Conservation (phyloP, 768 basidiomycete genomes). For the Russula ochroleuca region DNA sequence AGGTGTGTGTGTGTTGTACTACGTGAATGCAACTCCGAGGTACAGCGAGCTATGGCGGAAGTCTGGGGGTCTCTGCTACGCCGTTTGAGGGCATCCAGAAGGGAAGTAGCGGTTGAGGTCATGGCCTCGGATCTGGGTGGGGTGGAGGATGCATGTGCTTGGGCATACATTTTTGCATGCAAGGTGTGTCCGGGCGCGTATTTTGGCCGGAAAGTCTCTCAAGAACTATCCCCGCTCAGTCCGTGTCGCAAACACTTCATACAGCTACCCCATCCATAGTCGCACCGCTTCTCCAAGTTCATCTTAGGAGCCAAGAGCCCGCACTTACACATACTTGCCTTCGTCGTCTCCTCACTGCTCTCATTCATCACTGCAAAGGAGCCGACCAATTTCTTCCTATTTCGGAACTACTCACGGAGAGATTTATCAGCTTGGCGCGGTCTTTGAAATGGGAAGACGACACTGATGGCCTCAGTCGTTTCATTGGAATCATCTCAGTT, state of each 20-base stretch:
- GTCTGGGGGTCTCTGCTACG: conserved; percentile 81
- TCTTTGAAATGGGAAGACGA: conserved; percentile 21
- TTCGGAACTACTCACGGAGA: conserved; percentile 48
- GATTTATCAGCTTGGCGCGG: conserved; percentile 32
- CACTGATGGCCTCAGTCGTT: conserved; percentile 45
- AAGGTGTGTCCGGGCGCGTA: conserved; percentile 47
- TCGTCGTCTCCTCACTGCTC: conserved; percentile 69
- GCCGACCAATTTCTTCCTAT: conserved; percentile 59
- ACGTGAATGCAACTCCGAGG: conserved; percentile 60
- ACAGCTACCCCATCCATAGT: conserved; percentile 66
- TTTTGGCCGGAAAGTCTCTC: background rate
- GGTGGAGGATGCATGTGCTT: conserved; percentile 62
- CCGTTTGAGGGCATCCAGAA: conserved; percentile 56
- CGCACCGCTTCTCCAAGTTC: conserved; percentile 49
- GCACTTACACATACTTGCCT: conserved; percentile 51
- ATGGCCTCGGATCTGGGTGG: conserved; percentile 49
- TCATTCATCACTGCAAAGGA: conserved; percentile 77
- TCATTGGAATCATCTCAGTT: conserved; percentile 54
- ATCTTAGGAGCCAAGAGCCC: conserved; percentile 43
- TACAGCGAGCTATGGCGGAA: conserved; percentile 75
- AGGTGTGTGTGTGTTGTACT: conserved; percentile 45
- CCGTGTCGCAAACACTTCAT: conserved; percentile 79
- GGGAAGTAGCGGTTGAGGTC: conserved; percentile 53
- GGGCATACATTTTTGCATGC: conserved; percentile 74
- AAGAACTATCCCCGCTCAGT: conserved; percentile 40